These are phyloP conservation scores for Candida caryicola DNA, from an alignment of 805 yeast species.

Conservation along the genomic window DNA sequence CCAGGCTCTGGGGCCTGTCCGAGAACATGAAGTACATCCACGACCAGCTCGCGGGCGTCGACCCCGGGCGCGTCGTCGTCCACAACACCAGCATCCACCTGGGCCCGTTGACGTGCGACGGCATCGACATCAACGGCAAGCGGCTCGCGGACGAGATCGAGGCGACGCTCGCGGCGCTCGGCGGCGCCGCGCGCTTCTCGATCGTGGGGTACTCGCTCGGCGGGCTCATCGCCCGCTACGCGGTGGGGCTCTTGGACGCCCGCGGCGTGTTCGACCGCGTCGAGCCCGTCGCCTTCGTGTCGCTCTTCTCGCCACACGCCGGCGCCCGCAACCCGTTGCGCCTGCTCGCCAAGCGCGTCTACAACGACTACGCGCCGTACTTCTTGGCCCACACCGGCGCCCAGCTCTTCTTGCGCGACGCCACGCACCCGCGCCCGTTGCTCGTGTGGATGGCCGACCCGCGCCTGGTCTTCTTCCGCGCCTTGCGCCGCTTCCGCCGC, in stretches of 20 bases:
- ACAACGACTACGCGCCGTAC: conserved; percentile 58
- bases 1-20: conserved; percentile 80
- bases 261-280: conserved; percentile 52
- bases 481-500: conserved; percentile 51
- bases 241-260: conserved; percentile 65
- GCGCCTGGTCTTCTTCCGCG: conserved; percentile 56
- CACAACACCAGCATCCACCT: conserved; percentile 59
- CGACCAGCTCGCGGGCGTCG: conserved; percentile 42
- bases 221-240: conserved; percentile 78
- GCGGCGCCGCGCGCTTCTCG: conserved; percentile 63
- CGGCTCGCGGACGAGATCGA: conserved; percentile 68
- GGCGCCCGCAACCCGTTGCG: conserved; percentile 55
- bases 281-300: conserved; percentile 56
- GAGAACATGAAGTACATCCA: conserved; percentile 64
- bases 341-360: conserved; percentile 30
- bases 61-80: conserved; percentile 38
- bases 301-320: conserved; percentile 59
- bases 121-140: conserved; percentile 80
- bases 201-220: conserved; percentile 88
- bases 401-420: conserved; percentile 64
- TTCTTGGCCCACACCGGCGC: conserved; percentile 69
- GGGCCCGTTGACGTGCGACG: conserved; percentile 81
- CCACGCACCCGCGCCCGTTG: conserved; percentile 44
- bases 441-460: conserved; percentile 64
- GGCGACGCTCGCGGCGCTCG: conserved; percentile 13